These are phyloP conservation scores for Liriodendron chinense DNA, from an alignment of 164 flowering plant genomes.

Conservation along the genomic window DNA sequence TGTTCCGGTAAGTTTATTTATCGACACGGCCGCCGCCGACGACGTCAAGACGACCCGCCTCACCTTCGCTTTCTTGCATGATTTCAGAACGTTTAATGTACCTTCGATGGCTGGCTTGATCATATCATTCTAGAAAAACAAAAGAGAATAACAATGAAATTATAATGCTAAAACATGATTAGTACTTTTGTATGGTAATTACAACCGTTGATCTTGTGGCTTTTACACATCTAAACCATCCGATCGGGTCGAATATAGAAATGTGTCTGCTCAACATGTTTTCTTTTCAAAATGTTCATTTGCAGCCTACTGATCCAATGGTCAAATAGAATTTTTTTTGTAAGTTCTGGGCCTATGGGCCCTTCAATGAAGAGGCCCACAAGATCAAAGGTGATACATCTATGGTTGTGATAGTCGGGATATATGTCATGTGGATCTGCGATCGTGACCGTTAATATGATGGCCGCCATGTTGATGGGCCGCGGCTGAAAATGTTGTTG, in stretches of 20 bases:
- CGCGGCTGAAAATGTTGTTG: too few species aligned
- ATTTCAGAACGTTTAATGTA: conserved; percentile 45
- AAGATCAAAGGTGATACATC: too few species aligned
- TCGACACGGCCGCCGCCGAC: conserved; percentile 66
- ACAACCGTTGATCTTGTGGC: neutral
- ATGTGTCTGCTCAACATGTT: too few species aligned
- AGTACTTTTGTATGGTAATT: neutral
- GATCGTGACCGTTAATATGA: too few species aligned
- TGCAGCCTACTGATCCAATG: too few species aligned
- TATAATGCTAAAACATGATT: neutral
- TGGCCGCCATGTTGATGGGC: too few species aligned
- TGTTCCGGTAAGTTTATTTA: conserved; percentile 36
- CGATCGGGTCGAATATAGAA: neutral
- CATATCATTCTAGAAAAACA: conserved; percentile 50
- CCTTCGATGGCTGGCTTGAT: conserved; percentile 78
- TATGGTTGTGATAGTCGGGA: too few species aligned
- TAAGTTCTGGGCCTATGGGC: too few species aligned
- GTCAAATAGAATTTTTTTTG: too few species aligned
- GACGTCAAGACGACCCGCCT: conserved; percentile 68
- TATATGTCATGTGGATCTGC: too few species aligned
- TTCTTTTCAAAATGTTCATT: too few species aligned
- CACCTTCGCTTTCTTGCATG: conserved; percentile 59
- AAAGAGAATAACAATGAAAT: neutral
- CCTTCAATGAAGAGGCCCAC: too few species aligned
- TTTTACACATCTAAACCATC: neutral